Base-by-base conservation (phyloP, 306 rosid genomes). In the Cucurbita ficifolia region DNA sequence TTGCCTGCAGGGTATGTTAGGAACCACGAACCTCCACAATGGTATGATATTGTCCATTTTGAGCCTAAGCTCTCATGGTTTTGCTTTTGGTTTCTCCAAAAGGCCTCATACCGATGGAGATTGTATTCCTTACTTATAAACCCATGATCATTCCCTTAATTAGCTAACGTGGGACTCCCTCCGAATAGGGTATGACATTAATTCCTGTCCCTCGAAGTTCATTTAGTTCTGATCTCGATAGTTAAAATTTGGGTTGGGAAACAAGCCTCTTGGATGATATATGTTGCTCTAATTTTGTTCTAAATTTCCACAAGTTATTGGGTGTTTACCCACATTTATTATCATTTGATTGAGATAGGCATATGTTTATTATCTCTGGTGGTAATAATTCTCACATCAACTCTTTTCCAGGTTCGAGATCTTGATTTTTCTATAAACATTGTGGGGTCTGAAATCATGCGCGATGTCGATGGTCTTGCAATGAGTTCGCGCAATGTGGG, bases 401-500 rank as follows among this genome's bases (percentile, higher is more conserved):
- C 55, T 49, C 22, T 33, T 10, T 70, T 29, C 75, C 85, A 94
- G 99, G 97, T 94, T 83, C 83, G 87, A 68, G 96, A 94, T 85
- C 97, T 94, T 80, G 97, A 94, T 77, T 91, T 94, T 81, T 70
- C 88, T 40, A 71, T 89, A 46, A 75, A 86, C 79, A 83, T 94
- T 68, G 78, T 94, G 10, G 96, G 97, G 54, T 88, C 84, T 36
- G 96, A 91, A 50, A 54, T 91, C 62, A 75, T 77, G 18, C 92
- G 97, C 6, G 96, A 91, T 6, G 58, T 19, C 0, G 96, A 94
- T 78, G 99, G 99, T 68, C 83, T 94, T 9, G 99, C 99, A 72
- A 78, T 89, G 99, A 88, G 99, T 80, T 94, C 97, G 1, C 92
- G 99, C 72, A 94, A 94, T 69, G 99, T 94, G 73, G 84, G 54